Evolutionary conservation across 768 basidiomycete species (phyloP), one percentile per base, ranked within the genome.

Genomic region (Thelephora ganbajun): DNA sequence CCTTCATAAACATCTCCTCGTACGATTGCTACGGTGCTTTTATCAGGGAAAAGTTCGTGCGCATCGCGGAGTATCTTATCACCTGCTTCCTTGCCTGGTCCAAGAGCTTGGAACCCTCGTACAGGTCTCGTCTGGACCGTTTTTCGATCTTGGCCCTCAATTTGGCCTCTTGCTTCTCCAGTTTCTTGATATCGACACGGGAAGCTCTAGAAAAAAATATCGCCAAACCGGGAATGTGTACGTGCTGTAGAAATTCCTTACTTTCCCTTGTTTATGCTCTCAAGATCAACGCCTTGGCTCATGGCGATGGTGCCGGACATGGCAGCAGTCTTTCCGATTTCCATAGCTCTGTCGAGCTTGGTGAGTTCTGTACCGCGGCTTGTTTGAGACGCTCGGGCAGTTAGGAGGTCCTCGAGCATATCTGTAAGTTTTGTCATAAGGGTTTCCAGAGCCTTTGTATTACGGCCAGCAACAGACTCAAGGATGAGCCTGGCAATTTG

Each of bases 1-100:
- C 91, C 74, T 96, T 90, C 87, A 99, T 88, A 68, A 92, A 99
- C 79, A 99, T 83, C 60, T 99, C 96, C 60, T 98, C 94, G 66
- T 97, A 98, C 16, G 83, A 78, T 85, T 97, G 91, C 82, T 98
- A 56, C 30, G 52, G 50, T 18, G 35, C 14, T 34, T 30, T 33
- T 20, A 37, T 14, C 36, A 44, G 34, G 16, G 48, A 46, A 34
- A 18, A 42, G 35, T 14, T 16, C 22, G 13, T 44, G 33, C 19
- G 2, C 11, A 11, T 33, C 20, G 16, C 23, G 45, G 2, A 30
- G 42, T 23, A 33, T 7, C 13, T 41, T 26, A 5, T 47, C 52
- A 81, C 86, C 71, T 92, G 90, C 67, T 91, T 92, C 63, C 82
- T 79, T 63, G 88, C 82, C 54, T 90, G 82, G 58, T 96, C 91